Base-by-base conservation (phyloP, 2,329 filamentous ascomycete species). In the Phialocephala sp. region DNA sequence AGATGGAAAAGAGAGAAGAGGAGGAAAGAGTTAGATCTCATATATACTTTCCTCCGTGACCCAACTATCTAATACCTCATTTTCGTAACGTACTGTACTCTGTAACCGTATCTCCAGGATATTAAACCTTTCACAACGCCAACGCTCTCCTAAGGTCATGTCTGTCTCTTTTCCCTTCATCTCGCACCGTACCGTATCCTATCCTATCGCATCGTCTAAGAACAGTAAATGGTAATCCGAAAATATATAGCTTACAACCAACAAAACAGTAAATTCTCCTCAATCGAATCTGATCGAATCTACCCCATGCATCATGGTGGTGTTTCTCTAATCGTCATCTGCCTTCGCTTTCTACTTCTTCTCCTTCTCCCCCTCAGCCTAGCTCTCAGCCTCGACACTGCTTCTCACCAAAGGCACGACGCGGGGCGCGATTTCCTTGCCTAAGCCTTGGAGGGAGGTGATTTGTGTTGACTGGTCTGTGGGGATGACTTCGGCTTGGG, bases 361-460 rank as follows among this genome's bases (percentile, higher is more conserved):
- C 52, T 73, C 76, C 58, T 81, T 67, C 43, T 79, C 79, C 9
- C 72, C 78, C 67, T 80, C 76, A 50, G 79, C 79, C 65, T 72
- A 81, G 18, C 72, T 77, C 27, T 81, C 72, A 12, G 79, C 79
- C 41, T 72, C 69, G 20, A 12, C 24, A 12, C 8, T 20, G 18
- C 8, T 5, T 18, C 39, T 57, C 12, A 57, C 35, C 35, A 71
- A 56, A 12, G 65, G 35, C 18, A 67, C 61, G 35, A 71, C 62
- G 20, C 82, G 80, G 27, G 82, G 81, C 27, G 79, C 78, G 69
- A 83, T 82, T 69, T 81, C 79, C 76, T 83, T 83, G 71, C 81
- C 81, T 76, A 83, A 79, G 36, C 81, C 81, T 69, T 83, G 80
- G 39, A 83, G 78, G 18, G 76, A 73, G 55, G 80, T 76, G 61